These are phyloP conservation scores for Dendrobium huoshanense DNA, from an alignment of 106 monocot species.

Conservation along the genomic window DNA sequence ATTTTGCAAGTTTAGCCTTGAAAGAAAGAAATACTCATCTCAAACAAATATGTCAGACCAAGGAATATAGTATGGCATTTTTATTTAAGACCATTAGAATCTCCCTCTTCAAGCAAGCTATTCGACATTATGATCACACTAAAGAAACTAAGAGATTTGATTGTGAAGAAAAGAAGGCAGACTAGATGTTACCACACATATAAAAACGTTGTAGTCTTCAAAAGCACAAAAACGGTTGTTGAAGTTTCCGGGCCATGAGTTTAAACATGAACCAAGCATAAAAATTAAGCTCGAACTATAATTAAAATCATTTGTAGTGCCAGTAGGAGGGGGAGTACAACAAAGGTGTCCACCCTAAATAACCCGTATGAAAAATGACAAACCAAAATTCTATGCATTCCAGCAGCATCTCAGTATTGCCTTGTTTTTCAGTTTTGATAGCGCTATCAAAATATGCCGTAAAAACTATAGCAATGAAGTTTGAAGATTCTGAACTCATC, in stretches of 20 bases:
- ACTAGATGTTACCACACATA: background rate
- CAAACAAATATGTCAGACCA: background rate
- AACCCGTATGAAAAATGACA: background rate
- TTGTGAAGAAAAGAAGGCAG: background rate
- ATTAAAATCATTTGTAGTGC: background rate
- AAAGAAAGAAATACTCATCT: slow-evolving; percentile 12
- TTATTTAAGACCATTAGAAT: background rate
- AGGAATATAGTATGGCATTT: background rate
- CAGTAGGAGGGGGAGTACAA: background rate
- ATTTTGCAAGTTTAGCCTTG: slow-evolving; percentile 96
- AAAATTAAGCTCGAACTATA: background rate
- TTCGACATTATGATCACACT: background rate
- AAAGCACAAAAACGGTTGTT: background rate
- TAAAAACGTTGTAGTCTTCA: background rate
- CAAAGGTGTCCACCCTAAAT: background rate
- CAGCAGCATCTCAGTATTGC: background rate
- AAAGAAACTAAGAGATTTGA: background rate
- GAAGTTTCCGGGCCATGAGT: background rate
- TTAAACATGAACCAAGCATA: background rate
- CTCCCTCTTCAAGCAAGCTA: background rate
- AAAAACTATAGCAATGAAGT: background rate
- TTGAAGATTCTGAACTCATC: background rate
- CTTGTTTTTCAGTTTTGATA: background rate
- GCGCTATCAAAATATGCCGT: background rate
- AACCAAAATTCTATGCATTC: background rate